Evolutionary conservation across 2,329 filamentous ascomycete species (phyloP), one percentile per base, ranked within the genome.

Genomic region (Xylaria arbuscula): DNA sequence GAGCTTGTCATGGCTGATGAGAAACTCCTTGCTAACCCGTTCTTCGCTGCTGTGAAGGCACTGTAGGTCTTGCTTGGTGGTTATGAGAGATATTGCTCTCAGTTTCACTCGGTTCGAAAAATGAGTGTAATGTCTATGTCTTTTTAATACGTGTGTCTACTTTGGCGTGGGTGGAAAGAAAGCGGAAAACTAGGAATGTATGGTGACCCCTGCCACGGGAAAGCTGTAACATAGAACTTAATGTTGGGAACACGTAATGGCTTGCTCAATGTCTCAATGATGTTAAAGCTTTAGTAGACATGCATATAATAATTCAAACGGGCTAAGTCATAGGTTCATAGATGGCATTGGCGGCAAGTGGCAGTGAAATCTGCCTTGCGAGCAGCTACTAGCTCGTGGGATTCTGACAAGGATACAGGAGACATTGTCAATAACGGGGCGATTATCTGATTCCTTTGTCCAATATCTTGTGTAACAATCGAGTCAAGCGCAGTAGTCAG

Each of bases 1-100:
- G 92, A 94, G 74, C 80, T 98, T 74, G 93, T 98, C 3, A 87
- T 86, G 73, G 87, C 83, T 1, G 92, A 98, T 78, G 85, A 90
- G 74, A 89, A 88, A 76, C 74, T 91, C 67, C 76, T 87, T 54
- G 84, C 82, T 7, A 91, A 91, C 70, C 89, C 89, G 0, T 94
- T 94, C 77, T 94, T 94, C 76, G 85, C 91, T 73, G 87, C 87
- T 9, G 83, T 89, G 48, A 87, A 87, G 80, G 82, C 86, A 9
- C 75, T 89, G 74, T 88, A 76, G 81, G 51, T 34, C 3, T 47
- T 48, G n/a, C 42, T 57, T 22, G 53, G 42, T 22, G 13, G 34
- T 22, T 42, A 22, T 24, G 19, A 17, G 13, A 24, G 15, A n/a
- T 17, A 2, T 11, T 7, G 13, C 38, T 8, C 1, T 2, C 11